These are phyloP conservation scores for Wickerhamiella kurtzmanii DNA, from an alignment of 805 yeast genomes.

Conservation along the genomic window DNA sequence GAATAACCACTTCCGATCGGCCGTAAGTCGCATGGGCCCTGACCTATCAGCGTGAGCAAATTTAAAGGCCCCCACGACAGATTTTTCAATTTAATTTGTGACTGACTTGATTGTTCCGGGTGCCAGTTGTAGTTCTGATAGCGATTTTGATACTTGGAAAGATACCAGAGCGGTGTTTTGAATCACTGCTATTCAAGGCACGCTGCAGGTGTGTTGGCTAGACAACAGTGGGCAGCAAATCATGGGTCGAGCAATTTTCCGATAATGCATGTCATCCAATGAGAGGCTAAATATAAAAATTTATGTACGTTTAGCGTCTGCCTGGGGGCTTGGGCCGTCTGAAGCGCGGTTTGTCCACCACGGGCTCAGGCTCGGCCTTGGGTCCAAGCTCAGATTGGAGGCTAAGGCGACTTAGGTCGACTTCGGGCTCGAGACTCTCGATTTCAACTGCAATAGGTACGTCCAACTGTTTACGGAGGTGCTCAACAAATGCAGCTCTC, in stretches of 20 bases:
- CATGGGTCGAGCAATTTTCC: too few relatives aligned
- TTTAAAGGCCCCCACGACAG: too few relatives aligned
- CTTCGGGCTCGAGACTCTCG: conserved; percentile 15
- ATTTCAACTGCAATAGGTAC: conserved; percentile 4
- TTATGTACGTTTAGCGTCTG: conserved; percentile 4
- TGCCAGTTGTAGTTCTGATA: too few relatives aligned
- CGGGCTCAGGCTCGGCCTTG: not conserved
- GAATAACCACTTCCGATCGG: not conserved
- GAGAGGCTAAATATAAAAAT: not conserved
- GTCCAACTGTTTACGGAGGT: conserved; percentile 12
- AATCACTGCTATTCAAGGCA: too few relatives aligned
- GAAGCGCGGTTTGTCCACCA: conserved; percentile 10
- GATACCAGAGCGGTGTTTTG: too few relatives aligned
- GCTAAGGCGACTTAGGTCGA: conserved; percentile 3
- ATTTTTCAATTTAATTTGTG: too few relatives aligned
- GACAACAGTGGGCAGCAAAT: too few relatives aligned
- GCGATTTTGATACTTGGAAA: too few relatives aligned
- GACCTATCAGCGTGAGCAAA: too few relatives aligned
- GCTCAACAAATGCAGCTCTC: conserved; percentile 27
- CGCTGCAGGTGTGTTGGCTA: too few relatives aligned
- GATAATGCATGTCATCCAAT: too few relatives aligned
- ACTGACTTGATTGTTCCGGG: too few relatives aligned
- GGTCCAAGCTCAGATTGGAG: conserved; percentile 6
- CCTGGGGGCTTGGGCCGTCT: conserved; percentile 16
- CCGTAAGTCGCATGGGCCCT: not conserved